Percentiles rank a stretch among this genome's conserved stretches.
These are phyloP conservation scores for Gentiana dahurica DNA, from an alignment of 257 asterid species.

Conservation along the genomic window DNA sequence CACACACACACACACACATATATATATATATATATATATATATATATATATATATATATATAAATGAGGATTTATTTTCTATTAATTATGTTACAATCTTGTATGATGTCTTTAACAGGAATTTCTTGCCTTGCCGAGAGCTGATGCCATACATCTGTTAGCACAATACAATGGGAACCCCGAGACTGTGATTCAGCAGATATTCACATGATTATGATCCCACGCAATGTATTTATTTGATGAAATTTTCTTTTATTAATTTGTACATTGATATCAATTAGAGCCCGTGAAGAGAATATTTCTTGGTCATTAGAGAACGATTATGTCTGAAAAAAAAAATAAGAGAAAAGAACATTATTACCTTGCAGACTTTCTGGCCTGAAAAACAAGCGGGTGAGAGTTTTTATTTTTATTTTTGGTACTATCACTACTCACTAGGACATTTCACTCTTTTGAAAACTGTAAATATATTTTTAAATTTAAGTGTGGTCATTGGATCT, in stretches of 20 bases:
- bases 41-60: too few species aligned
- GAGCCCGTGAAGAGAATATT: too few species aligned
- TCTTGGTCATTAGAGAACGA: background rate
- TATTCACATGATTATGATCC: constrained; percentile 41
- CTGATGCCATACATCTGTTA: constrained; percentile 96
- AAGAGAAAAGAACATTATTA: too few species aligned
- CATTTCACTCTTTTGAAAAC: too few species aligned
- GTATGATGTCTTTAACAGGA: constrained; percentile 41
- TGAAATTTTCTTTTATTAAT: constrained; percentile 9
- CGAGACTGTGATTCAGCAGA: constrained; percentile 88
- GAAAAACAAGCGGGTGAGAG: background rate
- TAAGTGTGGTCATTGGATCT: too few species aligned
- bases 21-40: too few species aligned
- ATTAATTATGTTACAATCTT: background rate
- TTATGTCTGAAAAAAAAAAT: background rate
- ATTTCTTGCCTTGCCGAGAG: constrained; percentile 92
- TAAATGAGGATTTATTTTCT: too few species aligned
- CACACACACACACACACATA: too few species aligned
- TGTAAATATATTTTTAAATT: too few species aligned
- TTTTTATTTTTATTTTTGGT: too few species aligned
- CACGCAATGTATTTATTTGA: constrained; percentile 11
- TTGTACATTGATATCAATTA: background rate
- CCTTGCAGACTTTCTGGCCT: background rate
- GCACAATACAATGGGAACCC: constrained; percentile 88
- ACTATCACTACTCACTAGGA: too few species aligned